Base-by-base conservation (phyloP, 169 alveolate species). In the Theileria parva region DNA sequence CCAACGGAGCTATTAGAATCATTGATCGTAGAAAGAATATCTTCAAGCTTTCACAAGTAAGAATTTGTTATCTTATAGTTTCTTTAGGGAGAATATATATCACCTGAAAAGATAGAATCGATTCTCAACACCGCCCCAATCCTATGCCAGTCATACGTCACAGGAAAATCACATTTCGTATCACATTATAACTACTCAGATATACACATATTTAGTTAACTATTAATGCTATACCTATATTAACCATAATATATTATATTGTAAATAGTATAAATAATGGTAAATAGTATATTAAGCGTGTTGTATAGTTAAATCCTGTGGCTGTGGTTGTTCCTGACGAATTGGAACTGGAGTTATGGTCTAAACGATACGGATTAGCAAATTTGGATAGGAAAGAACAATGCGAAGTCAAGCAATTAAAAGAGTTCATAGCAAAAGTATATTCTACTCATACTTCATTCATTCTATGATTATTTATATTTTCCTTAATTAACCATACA, bases 11-110 rank as follows among this genome's bases (percentile, higher is more conserved):
- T 11, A 78, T 97, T n/a, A 95, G 92, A 89, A 95, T 97, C 70
- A 96, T 97, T 64, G 99, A 97, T 77, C 87, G 99, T 74, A 95
- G 96, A 65, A 96, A 96, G 85, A 95, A 96, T 77, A 91, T 97
- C 34, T 97, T 97, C 84, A 97, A 97, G 74, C 90, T 97, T 27
- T 91, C 97, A 15, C 97, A 97, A 21, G 71, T 63, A 63, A 19
- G 15, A 48, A 68, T 9, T 39, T 17, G 0, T 39, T 48, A 2
- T 19, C 5, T 13, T 25, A 63, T n/a, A 0, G 25, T 63, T n/a
- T 27, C 34, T 21, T n/a, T 63, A 63, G 69, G 99, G 99, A 37
- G 99, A 97, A 75, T 97, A 97, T 74, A 92, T 97, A 17, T 96
- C 98, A 66, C 99, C 99, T 15, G 99, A 95, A 60, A 93, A 94